Conservation (phyloP, 257 asterid species). For the Capsicum chinense region DNA sequence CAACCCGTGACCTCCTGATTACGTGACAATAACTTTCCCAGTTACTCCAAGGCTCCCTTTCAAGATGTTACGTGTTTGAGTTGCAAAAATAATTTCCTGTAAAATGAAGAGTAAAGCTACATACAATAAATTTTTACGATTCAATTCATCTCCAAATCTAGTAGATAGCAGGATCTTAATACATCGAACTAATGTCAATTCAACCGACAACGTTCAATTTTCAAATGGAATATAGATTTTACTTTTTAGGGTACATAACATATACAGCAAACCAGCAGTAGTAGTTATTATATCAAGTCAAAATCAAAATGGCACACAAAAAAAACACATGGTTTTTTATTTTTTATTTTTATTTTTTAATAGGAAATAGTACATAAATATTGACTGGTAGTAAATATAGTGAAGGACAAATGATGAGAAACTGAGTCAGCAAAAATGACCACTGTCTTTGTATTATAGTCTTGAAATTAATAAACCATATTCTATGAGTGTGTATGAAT, state of each 20-base stretch:
- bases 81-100: too few species aligned
- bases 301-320: background rate
- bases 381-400: background rate
- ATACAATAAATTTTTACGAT: too few species aligned
- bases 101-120: too few species aligned
- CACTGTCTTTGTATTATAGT: background rate
- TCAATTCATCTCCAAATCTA: too few species aligned
- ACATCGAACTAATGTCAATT: too few species aligned
- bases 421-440: conserved; percentile 22
- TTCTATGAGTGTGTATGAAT: background rate
- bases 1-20: too few species aligned
- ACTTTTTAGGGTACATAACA: background rate
- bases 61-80: too few species aligned
- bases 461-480: background rate
- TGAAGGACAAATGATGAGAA: background rate
- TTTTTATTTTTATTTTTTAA: background rate
- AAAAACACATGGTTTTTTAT: too few species aligned
- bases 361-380: background rate
- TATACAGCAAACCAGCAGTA: background rate
- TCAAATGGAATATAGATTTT: background rate
- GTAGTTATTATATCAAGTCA: background rate
- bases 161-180: too few species aligned
- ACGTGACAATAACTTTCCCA: too few species aligned
- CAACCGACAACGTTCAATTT: background rate
- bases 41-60: too few species aligned